These are phyloP conservation scores for Dothideomycetes sp. DNA, from an alignment of 2,329 filamentous ascomycete species.

Conservation along the genomic window DNA sequence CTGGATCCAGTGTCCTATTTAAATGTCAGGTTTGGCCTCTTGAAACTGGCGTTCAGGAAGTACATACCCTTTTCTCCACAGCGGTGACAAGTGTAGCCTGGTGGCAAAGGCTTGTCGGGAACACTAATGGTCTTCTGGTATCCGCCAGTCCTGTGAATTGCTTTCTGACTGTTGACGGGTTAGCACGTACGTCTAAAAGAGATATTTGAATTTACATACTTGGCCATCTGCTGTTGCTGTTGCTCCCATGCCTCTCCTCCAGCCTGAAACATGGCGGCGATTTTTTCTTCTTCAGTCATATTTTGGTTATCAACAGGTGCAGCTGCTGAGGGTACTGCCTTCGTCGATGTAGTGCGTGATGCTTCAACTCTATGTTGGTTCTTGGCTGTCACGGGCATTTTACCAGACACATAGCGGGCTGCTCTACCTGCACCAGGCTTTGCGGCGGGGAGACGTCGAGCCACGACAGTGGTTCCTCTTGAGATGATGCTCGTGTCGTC, in stretches of 20 bases:
- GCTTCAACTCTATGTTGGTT: slow-evolving; percentile 60
- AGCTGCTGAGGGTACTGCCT: slow-evolving; percentile 21
- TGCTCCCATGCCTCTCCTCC: slow-evolving; percentile 87
- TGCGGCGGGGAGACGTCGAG: slow-evolving; percentile 70
- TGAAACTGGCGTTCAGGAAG: not conserved
- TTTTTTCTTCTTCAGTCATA: slow-evolving; percentile 87
- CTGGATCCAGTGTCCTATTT: slow-evolving; percentile 84
- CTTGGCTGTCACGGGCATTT: slow-evolving; percentile 83
- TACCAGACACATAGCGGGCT: slow-evolving; percentile 89
- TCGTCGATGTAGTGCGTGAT: slow-evolving; percentile 28
- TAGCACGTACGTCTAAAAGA: slow-evolving; percentile 9
- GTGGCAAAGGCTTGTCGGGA: slow-evolving; percentile 84
- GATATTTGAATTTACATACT: slow-evolving; percentile 21
- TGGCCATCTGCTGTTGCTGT: slow-evolving; percentile 86
- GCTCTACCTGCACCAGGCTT: slow-evolving; percentile 83
- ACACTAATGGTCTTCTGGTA: slow-evolving; percentile 59
- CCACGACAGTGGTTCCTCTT: slow-evolving; percentile 86
- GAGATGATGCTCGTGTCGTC: slow-evolving; percentile 98
- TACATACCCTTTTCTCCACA: slow-evolving; percentile 73
- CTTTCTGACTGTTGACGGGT: slow-evolving; percentile 26
- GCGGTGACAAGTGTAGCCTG: slow-evolving; percentile 90
- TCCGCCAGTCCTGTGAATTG: slow-evolving; percentile 26
- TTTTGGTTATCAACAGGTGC: slow-evolving; percentile 57
- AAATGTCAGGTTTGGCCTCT: slow-evolving; percentile 17
- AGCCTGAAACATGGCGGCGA: slow-evolving; percentile 82